Base-by-base conservation (phyloP, 257 asterid species). In the Buddleja alternifolia region DNA sequence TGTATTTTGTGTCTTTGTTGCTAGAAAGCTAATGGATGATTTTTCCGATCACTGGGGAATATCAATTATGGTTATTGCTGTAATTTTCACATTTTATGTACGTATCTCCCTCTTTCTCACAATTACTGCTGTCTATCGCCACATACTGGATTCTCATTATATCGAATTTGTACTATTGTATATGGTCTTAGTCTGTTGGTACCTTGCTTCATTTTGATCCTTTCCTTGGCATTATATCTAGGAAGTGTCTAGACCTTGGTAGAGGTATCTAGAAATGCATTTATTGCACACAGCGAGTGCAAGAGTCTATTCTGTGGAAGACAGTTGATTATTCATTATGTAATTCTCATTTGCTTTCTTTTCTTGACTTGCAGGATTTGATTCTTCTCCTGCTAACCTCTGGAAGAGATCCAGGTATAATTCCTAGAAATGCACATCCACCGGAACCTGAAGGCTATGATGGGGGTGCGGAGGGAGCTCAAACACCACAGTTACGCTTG, bases 381-480 rank as follows among this genome's bases (percentile, higher is more conserved):
- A 84, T 85, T 84, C 95, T 90, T 77, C 92, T 93, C 71, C 80
- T 93, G 80, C 85, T 93, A 65, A 85, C 98, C 62, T 93, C 98
- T 60, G 98, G 98, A 72, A 86, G 98, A 85, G 98, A 93, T 80
- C 98, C 96, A 11, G 98, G 98, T 45, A 93, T 93, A 74, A 85
- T 93, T 75, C 98, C 98, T 46, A 82, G 98, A 51, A 90, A 90
- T 66, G 87, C 94, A 15, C 96, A 90, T 72, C 98, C 98, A 58
- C 98, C 98, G 50, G 97, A 93, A 78, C 98, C 97, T 2, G 95
- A 90, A 86, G 88, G 87, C 66, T 90, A 78, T 78, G 98, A 93
- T 55, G 92, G 92, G 57, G 80, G 34, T 65, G 77, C 63, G 9
- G 96, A 88, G 76, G 97, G 96, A 55, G 85, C 88, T 57, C 98